These are phyloP conservation scores for Harringtonia aguacate DNA, from an alignment of 2,329 filamentous ascomycete genomes.

Conservation along the genomic window DNA sequence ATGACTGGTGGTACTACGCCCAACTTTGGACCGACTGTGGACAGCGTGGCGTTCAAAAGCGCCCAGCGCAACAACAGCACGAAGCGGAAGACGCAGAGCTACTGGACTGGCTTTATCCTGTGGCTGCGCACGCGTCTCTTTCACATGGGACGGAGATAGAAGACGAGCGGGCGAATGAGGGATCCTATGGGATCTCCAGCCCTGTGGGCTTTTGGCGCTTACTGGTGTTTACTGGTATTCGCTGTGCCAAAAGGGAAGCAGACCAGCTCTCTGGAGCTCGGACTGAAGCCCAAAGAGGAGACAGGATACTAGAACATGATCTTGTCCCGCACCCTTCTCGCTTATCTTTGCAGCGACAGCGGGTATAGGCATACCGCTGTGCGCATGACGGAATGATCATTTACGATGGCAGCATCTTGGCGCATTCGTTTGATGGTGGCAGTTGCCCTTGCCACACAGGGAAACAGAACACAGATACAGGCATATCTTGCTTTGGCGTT, in stretches of 20 bases:
- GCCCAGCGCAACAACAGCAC: constrained; percentile 33
- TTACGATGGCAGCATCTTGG: background rate
- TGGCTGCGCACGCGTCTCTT: constrained; percentile 52
- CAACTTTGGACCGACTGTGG: constrained; percentile 24
- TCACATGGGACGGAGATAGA: constrained; percentile 10
- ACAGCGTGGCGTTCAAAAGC: constrained; percentile 32
- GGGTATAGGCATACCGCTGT: too few species aligned
- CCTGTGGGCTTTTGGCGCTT: too few species aligned
- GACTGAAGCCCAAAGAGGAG: too few species aligned
- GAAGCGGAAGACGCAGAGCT: constrained; percentile 49
- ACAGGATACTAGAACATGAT: too few species aligned
- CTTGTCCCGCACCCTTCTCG: too few species aligned
- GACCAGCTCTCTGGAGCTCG: too few species aligned
- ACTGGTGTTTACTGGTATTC: too few species aligned
- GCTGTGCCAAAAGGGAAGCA: too few species aligned
- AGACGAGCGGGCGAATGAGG: background rate
- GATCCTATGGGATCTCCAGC: too few species aligned
- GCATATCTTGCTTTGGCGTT: background rate
- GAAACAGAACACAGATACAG: too few species aligned
- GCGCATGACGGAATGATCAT: too few species aligned
- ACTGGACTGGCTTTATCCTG: constrained; percentile 53
- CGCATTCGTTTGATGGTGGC: background rate
- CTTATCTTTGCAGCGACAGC: too few species aligned
- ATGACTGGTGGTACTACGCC: constrained; percentile 21
- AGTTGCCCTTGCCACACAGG: background rate